Evolutionary conservation across 2,329 filamentous ascomycete genomes (phyloP).

Genomic region (Stachybotrys chartarum): DNA sequence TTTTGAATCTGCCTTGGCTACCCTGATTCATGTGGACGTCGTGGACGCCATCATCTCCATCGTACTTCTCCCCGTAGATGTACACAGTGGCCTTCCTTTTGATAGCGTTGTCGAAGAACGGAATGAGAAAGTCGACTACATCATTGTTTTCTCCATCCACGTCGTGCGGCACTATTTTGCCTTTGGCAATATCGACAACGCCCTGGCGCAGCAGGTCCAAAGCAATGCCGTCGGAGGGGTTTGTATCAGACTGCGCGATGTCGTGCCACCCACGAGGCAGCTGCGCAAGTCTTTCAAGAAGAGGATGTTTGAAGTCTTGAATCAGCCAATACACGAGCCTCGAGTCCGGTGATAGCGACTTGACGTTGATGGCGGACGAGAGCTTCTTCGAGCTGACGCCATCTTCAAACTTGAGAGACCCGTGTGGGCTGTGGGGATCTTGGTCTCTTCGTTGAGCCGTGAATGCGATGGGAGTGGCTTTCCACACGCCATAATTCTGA

Average conservation of each 20-base stretch:
- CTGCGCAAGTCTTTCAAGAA: not conserved
- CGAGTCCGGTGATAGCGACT: slow-evolving; percentile 2
- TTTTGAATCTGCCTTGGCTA: not conserved
- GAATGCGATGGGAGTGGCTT: slow-evolving; percentile 1
- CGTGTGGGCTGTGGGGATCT: slow-evolving; percentile 2
- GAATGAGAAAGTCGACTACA: slow-evolving; percentile 5
- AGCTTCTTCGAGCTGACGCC: not conserved
- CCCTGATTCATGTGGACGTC: slow-evolving; percentile 8
- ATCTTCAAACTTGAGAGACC: slow-evolving; percentile 1
- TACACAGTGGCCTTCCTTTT: slow-evolving; percentile 2
- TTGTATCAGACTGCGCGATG: not conserved
- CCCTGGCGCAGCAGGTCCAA: slow-evolving; percentile 3
- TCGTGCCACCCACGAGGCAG: slow-evolving; percentile 1
- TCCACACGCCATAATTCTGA: slow-evolving; percentile 7
- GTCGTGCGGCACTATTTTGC: slow-evolving; percentile 2
- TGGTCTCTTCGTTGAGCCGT: not conserved
- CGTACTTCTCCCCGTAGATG: slow-evolving; percentile 4
- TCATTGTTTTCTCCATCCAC: slow-evolving; percentile 3
- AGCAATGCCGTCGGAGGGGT: not conserved
- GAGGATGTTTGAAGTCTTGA: not conserved
- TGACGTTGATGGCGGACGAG: slow-evolving; percentile 6
- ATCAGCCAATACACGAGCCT: slow-evolving; percentile 4
- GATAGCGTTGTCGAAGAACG: slow-evolving; percentile 4
- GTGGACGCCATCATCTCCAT: slow-evolving; percentile 2
- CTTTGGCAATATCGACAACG: not conserved